Evolutionary conservation across 352 stramenopile genomes (phyloP).

Genomic region (Blastocystis sp.): DNA sequence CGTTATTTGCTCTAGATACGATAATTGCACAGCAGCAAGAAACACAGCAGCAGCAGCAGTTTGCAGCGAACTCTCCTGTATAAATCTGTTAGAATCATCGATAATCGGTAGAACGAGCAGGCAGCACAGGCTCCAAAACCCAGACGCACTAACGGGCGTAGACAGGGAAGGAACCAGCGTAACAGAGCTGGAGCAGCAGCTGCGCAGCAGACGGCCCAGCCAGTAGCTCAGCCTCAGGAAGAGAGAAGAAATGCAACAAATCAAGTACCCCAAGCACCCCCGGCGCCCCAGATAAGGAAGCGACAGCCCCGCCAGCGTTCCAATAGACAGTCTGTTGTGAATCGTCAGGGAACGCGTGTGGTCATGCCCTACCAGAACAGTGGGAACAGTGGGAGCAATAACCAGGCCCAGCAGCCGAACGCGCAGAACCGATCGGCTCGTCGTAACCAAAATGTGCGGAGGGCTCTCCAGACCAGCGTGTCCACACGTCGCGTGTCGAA

Average conservation of each 20-base stretch:
- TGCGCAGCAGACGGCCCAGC: too few relatives aligned
- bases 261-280: not conserved
- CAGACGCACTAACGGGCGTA: not conserved
- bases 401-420: not conserved
- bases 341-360: not conserved
- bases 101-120: not conserved
- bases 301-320: not conserved
- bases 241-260: not conserved
- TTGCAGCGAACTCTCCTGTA: not conserved
- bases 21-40: not conserved
- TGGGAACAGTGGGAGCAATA: not conserved
- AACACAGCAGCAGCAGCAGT: not conserved
- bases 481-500: not conserved
- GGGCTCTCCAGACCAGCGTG: not conserved
- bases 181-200: not conserved
- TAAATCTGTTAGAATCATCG: not conserved
- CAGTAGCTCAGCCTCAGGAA: not conserved
- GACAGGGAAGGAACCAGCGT: too few relatives aligned
- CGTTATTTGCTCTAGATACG: not conserved
- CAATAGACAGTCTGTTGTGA: not conserved
- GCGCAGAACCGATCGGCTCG: not conserved
- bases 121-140: not conserved
- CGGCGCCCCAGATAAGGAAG: not conserved
- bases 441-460: not conserved
- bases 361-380: not conserved